Evolutionary conservation across 441 rosid species (phyloP), one percentile per base, ranked within the genome.

Genomic region (Gossypium schwendimanii): DNA sequence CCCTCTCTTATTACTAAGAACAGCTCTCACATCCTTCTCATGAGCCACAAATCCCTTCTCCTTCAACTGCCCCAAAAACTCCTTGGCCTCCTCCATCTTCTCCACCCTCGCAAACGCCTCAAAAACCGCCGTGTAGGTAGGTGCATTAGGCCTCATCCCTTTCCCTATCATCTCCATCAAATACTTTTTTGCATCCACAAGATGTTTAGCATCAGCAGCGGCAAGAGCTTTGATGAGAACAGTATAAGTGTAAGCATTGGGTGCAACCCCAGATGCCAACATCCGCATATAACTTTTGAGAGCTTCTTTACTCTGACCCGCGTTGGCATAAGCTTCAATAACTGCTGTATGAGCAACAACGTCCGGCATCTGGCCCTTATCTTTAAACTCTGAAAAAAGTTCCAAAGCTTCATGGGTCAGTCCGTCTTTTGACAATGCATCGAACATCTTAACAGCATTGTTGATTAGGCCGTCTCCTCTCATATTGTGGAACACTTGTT

Each of bases 371-470:
- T 85, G 86, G 1, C 86, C 85, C 28, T 84, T 81, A 64, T 92
- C 87, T 72, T 87, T 92, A 73, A 92, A 86, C 65, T 85, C 87
- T 5, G 86, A 28, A 79, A 90, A 88, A 63, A 92, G 90, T 75
- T 88, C 80, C 21, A 90, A 79, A 0, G 97, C 92, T 73, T 92
- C 91, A 70, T 90, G 94, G 9, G 88, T 86, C 24, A 82, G 83
- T 0, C 93, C 97, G 72, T 89, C 91, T 77, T 85, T 87, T 15
- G 97, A 89, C 87, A 89, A 83, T 1, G 79, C 89, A 78, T 91
- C 95, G 85, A 91, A 89, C 95, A 89, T 89, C 87, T 88, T 89
- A 74, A 85, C 85, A 50, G 95, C 97, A 67, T 83, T 75, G 66
- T 84, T 76, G 2, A 74, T 64, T 0, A 91, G 85, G 3, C 89